phyloP scores from a whole-genome alignment of 2,329 filamentous ascomycete species.

The Microcyclosporella mali region DNA sequence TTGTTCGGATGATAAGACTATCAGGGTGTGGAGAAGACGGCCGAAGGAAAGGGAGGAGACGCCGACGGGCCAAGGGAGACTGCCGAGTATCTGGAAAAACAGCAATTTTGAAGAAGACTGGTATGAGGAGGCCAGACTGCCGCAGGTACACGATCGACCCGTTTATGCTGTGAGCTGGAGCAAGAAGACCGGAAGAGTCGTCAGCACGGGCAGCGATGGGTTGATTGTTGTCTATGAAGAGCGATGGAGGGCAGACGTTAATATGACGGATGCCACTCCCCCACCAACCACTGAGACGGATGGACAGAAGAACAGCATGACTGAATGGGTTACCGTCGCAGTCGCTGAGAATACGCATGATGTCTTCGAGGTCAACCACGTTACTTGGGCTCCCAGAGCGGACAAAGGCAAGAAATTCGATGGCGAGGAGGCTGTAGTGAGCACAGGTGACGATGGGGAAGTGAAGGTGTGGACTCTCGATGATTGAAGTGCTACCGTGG shows the following conservation, averaged over 20 bases:
- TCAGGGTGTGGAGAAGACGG: constrained; percentile 71
- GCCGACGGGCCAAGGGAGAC: constrained; percentile 49
- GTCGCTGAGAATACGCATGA: constrained; percentile 72
- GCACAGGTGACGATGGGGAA: constrained; percentile 85
- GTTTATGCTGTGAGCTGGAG: constrained; percentile 87
- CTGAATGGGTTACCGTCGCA: constrained; percentile 66
- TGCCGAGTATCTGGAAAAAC: constrained; percentile 85
- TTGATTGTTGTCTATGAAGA: constrained; percentile 74
- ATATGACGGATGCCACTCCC: constrained; percentile 20
- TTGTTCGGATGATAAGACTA: constrained; percentile 76
- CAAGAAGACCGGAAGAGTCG: constrained; percentile 65
- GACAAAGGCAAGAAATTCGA: constrained; percentile 58
- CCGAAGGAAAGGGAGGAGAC: constrained; percentile 45
- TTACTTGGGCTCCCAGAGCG: constrained; percentile 75
- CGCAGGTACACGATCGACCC: constrained; percentile 67
- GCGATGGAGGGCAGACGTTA: constrained; percentile 32
- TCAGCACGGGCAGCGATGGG: constrained; percentile 86
- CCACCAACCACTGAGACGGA: constrained; percentile 11
- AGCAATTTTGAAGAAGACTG: constrained; percentile 70
- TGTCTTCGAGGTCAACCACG: constrained; percentile 90
- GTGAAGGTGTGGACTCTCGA: constrained; percentile 73
- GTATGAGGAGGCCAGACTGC: constrained; percentile 70
- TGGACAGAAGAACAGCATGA: constrained; percentile 22
- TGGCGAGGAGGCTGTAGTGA: constrained; percentile 77
- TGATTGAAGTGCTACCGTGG: constrained; percentile 8